Conservation (phyloP, 2,329 filamentous ascomycete species). For the Arthroderma sp. region DNA sequence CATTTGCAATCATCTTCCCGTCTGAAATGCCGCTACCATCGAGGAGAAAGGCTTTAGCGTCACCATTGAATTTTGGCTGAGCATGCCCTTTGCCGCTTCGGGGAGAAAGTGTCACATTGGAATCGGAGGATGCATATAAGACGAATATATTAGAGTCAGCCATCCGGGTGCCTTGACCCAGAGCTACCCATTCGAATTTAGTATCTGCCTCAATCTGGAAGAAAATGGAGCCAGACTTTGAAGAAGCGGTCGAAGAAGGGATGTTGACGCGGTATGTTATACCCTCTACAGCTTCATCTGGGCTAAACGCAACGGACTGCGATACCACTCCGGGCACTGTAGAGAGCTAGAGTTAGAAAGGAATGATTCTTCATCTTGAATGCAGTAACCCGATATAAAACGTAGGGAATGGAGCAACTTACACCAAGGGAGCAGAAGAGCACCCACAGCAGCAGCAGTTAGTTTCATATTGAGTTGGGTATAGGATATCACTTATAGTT, state of each 20-base stretch:
- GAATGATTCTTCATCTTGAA: too few relatives aligned
- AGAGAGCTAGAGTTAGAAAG: neutral
- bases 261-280: conserved; percentile 39
- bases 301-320: conserved; percentile 13
- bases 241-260: conserved; percentile 38
- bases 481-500: too few relatives aligned
- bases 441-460: too few relatives aligned
- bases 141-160: conserved; percentile 45
- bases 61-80: conserved; percentile 30
- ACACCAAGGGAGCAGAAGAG: too few relatives aligned
- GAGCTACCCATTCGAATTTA: conserved; percentile 40
- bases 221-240: conserved; percentile 42
- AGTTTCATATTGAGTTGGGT: too few relatives aligned
- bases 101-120: conserved; percentile 46
- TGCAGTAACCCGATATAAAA: too few relatives aligned
- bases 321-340: conserved; percentile 11
- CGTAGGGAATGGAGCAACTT: too few relatives aligned
- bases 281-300: conserved; percentile 11
- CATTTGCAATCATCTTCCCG: conserved; percentile 43
- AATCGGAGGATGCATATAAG: conserved; percentile 39
- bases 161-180: conserved; percentile 45
- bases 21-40: conserved; percentile 41
- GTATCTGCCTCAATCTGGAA: conserved; percentile 44
- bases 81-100: conserved; percentile 33
- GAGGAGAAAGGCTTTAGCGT: conserved; percentile 35